Percentiles rank a stretch among this genome's conserved stretches.
Conservation (phyloP, 768 basidiomycete genomes). For the Rubroboletus pulcherrimus region DNA sequence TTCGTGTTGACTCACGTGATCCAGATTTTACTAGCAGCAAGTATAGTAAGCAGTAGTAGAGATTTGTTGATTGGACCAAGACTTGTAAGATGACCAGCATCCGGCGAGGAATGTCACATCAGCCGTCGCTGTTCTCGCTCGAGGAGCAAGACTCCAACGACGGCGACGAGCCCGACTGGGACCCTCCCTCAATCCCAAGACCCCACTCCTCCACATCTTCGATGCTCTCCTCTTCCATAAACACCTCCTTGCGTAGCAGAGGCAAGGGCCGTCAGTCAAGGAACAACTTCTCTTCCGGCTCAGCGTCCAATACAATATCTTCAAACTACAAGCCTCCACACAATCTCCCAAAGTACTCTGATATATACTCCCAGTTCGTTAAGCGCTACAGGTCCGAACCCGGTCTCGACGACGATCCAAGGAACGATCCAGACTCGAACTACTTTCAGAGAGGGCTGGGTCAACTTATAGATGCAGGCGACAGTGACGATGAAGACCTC, state of each 20-base stretch:
- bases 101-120: conserved; percentile 39
- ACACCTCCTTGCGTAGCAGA: conserved; percentile 29
- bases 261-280: conserved; percentile 32
- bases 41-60: background rate
- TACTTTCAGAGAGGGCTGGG: conserved; percentile 74
- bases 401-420: conserved; percentile 62
- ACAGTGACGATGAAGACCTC: conserved; percentile 74
- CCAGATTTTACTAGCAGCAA: background rate
- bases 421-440: conserved; percentile 79
- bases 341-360: conserved; percentile 42
- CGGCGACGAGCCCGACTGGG: conserved; percentile 45
- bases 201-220: conserved; percentile 21
- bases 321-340: conserved; percentile 29
- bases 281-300: conserved; percentile 26
- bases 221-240: conserved; percentile 28
- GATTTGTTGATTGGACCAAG: background rate
- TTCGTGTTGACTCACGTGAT: conserved; percentile 10
- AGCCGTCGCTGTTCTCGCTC: conserved; percentile 66
- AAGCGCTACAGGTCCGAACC: conserved; percentile 66
- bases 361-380: conserved; percentile 79
- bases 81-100: conserved; percentile 18
- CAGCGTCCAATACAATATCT: conserved; percentile 26
- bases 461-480: conserved; percentile 62
- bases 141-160: conserved; percentile 50
- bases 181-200: conserved; percentile 33